These are phyloP conservation scores for Astrothelium macrocarpum DNA, from an alignment of 495 filamentous ascomycete genomes.

Conservation along the genomic window DNA sequence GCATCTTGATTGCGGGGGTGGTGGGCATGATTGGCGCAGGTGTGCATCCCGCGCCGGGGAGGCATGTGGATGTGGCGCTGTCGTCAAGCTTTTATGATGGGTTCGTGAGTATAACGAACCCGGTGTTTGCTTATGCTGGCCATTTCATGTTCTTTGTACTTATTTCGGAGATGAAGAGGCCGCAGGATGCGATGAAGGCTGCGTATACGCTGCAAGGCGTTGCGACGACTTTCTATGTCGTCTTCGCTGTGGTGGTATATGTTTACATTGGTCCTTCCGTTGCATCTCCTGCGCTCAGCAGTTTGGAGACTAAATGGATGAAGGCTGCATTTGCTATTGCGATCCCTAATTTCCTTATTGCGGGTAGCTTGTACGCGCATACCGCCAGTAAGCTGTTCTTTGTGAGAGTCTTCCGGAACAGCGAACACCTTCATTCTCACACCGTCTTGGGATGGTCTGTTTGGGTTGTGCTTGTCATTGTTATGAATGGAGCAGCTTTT, in stretches of 20 bases:
- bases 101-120: slow-evolving; percentile 36
- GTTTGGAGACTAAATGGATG: slow-evolving; percentile 36
- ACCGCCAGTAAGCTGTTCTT: slow-evolving; percentile 45
- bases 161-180: slow-evolving; percentile 49
- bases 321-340: slow-evolving; percentile 44
- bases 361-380: slow-evolving; percentile 44
- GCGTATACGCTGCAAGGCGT: slow-evolving; percentile 37
- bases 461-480: slow-evolving; percentile 38
- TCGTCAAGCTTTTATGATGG: slow-evolving; percentile 30
- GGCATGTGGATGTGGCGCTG: slow-evolving; percentile 16
- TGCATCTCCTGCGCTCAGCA: slow-evolving; percentile 43
- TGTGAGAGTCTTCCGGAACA: slow-evolving; percentile 38
- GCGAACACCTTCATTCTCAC: slow-evolving; percentile 40
- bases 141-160: slow-evolving; percentile 47
- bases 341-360: slow-evolving; percentile 41
- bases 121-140: slow-evolving; percentile 37
- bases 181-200: slow-evolving; percentile 48
- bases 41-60: slow-evolving; percentile 24
- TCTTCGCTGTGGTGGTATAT: slow-evolving; percentile 44
- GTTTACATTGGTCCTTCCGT: slow-evolving; percentile 42
- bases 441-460: slow-evolving; percentile 42
- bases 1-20: slow-evolving; percentile 33
- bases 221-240: slow-evolving; percentile 43
- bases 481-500: slow-evolving; percentile 40
- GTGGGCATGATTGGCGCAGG: slow-evolving; percentile 38